These are phyloP conservation scores for Microdochium paspali DNA, from an alignment of 2,329 filamentous ascomycete species.

Conservation along the genomic window DNA sequence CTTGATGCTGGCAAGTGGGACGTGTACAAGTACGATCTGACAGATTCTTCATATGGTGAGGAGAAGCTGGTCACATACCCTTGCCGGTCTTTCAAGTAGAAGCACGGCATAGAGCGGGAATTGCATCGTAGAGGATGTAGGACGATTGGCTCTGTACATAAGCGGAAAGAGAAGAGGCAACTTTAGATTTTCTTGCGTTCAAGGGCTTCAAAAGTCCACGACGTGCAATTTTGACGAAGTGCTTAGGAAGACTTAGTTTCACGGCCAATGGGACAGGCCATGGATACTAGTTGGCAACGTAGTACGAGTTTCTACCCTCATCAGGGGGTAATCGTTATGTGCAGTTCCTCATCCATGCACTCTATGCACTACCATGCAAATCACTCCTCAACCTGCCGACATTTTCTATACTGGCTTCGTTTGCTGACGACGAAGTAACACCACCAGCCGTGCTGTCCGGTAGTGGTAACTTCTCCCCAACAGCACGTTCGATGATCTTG, in stretches of 20 bases:
- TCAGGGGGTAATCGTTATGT: too few species aligned
- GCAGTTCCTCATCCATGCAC: too few species aligned
- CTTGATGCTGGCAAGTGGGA: conserved; percentile 42
- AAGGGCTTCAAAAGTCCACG: conserved; percentile 3
- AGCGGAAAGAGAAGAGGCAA: conserved; percentile 5
- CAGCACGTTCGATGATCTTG: conserved; percentile 72
- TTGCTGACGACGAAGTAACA: conserved; percentile 2
- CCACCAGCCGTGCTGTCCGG: not conserved
- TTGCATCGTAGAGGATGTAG: not conserved
- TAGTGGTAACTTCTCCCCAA: conserved; percentile 26
- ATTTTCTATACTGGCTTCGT: conserved; percentile 18
- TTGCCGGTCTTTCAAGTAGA: conserved; percentile 51
- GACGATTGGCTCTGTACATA: conserved; percentile 15
- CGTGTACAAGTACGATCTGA: conserved; percentile 59
- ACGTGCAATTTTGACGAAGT: too few species aligned
- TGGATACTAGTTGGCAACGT: too few species aligned
- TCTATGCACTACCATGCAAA: too few species aligned
- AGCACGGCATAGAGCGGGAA: conserved; percentile 4
- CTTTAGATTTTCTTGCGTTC: not conserved
- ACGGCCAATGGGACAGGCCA: not conserved
- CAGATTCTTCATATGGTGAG: conserved; percentile 16
- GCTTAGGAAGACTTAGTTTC: not conserved
- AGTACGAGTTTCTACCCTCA: too few species aligned
- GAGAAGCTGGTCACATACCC: conserved; percentile 39
- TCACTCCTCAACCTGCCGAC: conserved; percentile 10